Evolutionary conservation across 163 green algal genomes (phyloP), one percentile per base, ranked within the genome.

Genomic region (Scenedesmus sp.): DNA sequence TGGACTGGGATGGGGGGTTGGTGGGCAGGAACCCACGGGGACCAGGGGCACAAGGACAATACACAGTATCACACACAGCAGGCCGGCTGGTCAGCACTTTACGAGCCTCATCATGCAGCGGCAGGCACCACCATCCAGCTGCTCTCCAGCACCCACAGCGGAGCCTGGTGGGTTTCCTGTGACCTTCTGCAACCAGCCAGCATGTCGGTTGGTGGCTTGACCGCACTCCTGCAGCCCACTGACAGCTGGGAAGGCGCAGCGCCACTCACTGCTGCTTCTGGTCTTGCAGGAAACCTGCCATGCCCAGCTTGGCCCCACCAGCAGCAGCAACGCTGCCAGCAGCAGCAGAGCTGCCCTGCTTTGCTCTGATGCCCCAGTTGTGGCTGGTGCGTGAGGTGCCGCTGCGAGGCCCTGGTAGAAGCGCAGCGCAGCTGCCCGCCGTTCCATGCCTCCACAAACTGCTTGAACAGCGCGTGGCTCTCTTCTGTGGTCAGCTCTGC

Each of bases 201-300:
- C 46, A 53, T 53, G 6, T 53, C 7, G 10, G 10, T 16, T 53
- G 46, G 46, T 16, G 46, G 10, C 10, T 6, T 53, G 51, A 16
- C 56, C 22, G 51, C 51, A 61, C 4, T 18, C 20, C 51, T 61
- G 51, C 51, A 10, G 22, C 51, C 51, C 12, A 22, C 12, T 22
- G 51, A 61, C 51, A 61, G 46, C n/a, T n/a, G n/a, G n/a, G n/a
- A n/a, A 76, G 18, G 30, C 30, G 30, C 65, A 76, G 65, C 5
- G 0, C 65, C 65, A 91, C 86, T 86, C 90, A 89, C 86, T 88
- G 51, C 59, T 93, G 46, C 56, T 94, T 46, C 15, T 97, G 93
- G 44, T 97, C 95, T n/a, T 95, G 92, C 20, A 95, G 72, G 0
- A 91, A 92, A 5, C 91, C 95, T 35, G 93, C 87, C 93, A 96